Base-by-base conservation (phyloP, 2,329 filamentous ascomycete species). In the Apiospora koreana region DNA sequence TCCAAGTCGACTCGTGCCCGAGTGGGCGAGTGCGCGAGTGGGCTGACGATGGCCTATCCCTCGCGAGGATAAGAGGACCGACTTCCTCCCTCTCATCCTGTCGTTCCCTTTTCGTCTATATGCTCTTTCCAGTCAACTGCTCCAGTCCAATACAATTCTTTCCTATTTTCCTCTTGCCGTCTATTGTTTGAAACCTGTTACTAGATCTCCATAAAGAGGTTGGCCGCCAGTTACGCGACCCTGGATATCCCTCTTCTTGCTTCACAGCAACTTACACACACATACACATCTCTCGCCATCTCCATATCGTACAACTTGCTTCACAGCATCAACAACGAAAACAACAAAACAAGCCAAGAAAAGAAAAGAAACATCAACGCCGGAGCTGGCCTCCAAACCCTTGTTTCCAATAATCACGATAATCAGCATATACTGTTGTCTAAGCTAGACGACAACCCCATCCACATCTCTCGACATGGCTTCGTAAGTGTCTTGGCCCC, bases 381-480 rank as follows among this genome's bases (percentile, higher is more conserved):
- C 73, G 77, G 77, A 80, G 78, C 78, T 74, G 78, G 78, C 74
- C 77, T 79, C 77, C 75, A 66, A 43, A 71, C 74, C 68, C 54
- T 67, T 69, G 66, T 69, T 73, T 70, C 71, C 73, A 71, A 75
- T 75, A 76, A 74, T 74, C 69, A 73, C 76, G 76, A 76, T 75
- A 79, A 76, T 78, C 69, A 14, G 43, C 66, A 71, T 66, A 68
- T 16, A 38, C 75, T 78, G 73, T 75, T 76, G 77, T 74, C 71
- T 58, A 71, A 73, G 46, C 10, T 69, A 70, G 74, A 76, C 77
- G 72, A 74, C 75, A 76, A 72, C 71, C 72, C 73, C 71, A 73
- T 69, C 69, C 43, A 68, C 68, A 69, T 66, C 72, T 74, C 69
- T 74, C 78, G 79, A 77, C 74, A 85, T 85, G 83, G 80, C 82